phyloP scores from a whole-genome alignment of 441 rosid genomes.

The Syzygium syzygioides region DNA sequence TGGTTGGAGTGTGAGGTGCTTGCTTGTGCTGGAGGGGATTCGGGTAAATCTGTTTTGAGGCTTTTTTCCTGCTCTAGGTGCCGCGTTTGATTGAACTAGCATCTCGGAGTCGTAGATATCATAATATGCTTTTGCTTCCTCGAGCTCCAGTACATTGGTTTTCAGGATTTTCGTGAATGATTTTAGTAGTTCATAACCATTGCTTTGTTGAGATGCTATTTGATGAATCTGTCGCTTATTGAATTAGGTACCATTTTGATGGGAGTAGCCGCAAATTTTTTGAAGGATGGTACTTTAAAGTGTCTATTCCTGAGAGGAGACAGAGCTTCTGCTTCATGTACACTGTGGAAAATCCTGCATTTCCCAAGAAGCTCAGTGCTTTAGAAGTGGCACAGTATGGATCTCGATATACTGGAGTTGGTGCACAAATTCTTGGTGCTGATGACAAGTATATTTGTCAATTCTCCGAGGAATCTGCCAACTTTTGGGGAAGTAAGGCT shows the following conservation, averaged over 20 bases:
- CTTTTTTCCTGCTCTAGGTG: not conserved
- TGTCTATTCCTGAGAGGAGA: slow-evolving; percentile 72
- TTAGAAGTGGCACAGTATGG: slow-evolving; percentile 60
- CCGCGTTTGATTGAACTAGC: not conserved
- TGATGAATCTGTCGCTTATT: not conserved
- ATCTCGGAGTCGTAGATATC: not conserved
- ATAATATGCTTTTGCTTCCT: not conserved
- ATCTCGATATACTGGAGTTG: slow-evolving; percentile 73
- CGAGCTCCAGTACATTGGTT: not conserved
- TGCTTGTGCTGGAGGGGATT: not conserved
- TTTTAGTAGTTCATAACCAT: not conserved
- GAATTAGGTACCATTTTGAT: slow-evolving; percentile 80
- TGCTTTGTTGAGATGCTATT: not conserved
- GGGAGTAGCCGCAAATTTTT: slow-evolving; percentile 69
- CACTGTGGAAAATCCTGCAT: slow-evolving; percentile 81
- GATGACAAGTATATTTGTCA: slow-evolving; percentile 79
- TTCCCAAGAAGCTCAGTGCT: slow-evolving; percentile 37
- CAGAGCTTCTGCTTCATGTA: slow-evolving; percentile 98
- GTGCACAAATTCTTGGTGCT: slow-evolving; percentile 93
- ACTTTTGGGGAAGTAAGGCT: slow-evolving; percentile 91
- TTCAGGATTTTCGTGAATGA: not conserved
- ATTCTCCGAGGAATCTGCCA: slow-evolving; percentile 51
- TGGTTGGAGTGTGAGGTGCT: not conserved
- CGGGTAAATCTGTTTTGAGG: not conserved
- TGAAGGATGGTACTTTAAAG: slow-evolving; percentile 96